Conservation (phyloP, 2,329 filamentous ascomycete genomes). For the Aspergillus terreus region DNA sequence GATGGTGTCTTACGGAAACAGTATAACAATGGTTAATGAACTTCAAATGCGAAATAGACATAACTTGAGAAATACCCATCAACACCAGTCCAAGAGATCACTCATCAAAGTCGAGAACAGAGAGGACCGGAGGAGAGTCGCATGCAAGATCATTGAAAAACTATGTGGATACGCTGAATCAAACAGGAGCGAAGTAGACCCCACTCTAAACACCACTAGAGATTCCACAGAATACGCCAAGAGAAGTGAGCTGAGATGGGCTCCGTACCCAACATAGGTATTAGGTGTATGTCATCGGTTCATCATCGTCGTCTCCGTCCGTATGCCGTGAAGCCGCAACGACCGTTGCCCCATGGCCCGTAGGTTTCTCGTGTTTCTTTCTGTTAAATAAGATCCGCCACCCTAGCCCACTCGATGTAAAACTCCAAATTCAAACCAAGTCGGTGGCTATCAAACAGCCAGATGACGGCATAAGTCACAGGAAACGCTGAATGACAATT, state of each 20-base stretch:
- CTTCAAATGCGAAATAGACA: slow-evolving; percentile 7
- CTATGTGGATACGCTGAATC: slow-evolving; percentile 25
- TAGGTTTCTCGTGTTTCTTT: slow-evolving; percentile 2
- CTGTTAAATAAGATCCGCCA: slow-evolving; percentile 3
- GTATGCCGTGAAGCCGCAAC: slow-evolving; percentile 18
- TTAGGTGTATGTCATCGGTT: slow-evolving; percentile 34
- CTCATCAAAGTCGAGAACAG: slow-evolving; percentile 3
- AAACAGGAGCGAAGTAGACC: slow-evolving; percentile 15
- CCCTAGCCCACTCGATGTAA: slow-evolving; percentile 8
- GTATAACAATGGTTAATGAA: slow-evolving; percentile 1
- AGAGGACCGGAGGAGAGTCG: neutral
- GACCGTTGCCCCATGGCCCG: neutral
- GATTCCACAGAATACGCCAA: slow-evolving; percentile 28
- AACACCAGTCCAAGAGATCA: slow-evolving; percentile 19
- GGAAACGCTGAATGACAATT: slow-evolving; percentile 12
- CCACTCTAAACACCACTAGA: slow-evolving; percentile 24
- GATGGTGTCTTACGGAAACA: neutral
- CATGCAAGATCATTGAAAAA: slow-evolving; percentile 40
- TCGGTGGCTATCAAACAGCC: slow-evolving; percentile 6
- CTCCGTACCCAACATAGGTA: slow-evolving; percentile 21
- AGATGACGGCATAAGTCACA: slow-evolving; percentile 13
- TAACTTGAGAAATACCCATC: slow-evolving; percentile 12
- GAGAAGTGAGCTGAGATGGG: slow-evolving; percentile 25
- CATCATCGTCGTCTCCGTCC: slow-evolving; percentile 33
- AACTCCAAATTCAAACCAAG: slow-evolving; percentile 16